Evolutionary conservation across 1,139 yeast species (phyloP).

Genomic region (Geotrichum macrosporum): DNA sequence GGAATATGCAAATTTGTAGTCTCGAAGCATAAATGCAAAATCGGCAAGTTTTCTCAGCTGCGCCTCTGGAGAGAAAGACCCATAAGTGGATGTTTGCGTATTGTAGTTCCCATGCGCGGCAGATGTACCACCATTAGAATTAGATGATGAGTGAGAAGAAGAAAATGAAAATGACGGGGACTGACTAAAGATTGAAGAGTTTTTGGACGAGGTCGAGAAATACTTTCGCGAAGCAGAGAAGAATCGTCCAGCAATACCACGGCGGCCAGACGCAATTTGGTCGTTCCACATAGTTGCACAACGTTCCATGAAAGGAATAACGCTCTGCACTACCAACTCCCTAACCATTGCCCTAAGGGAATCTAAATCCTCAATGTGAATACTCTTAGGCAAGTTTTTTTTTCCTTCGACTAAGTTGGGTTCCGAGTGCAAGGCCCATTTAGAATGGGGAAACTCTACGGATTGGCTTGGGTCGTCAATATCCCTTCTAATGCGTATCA

Average conservation of each 20-base stretch:
- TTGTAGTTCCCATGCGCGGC: conserved; percentile 37
- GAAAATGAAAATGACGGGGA: conserved; percentile 36
- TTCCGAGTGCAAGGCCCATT: conserved; percentile 12
- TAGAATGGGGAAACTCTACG: conserved; percentile 9
- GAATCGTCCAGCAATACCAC: conserved; percentile 68
- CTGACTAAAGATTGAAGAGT: conserved; percentile 27
- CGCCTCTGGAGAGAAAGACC: conserved; percentile 65
- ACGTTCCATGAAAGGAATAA: conserved; percentile 76
- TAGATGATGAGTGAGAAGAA: conserved; percentile 26
- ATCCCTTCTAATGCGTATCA: conserved; percentile 31
- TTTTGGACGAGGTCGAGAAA: conserved; percentile 37
- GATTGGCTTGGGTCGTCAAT: conserved; percentile 8
- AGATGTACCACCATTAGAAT: conserved; percentile 21
- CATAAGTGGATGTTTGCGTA: conserved; percentile 50
- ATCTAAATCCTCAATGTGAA: conserved; percentile 42
- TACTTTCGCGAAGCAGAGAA: conserved; percentile 64
- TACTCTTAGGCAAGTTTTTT: background rate
- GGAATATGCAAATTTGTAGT: conserved; percentile 78
- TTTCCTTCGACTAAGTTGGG: background rate
- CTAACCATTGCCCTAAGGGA: conserved; percentile 45
- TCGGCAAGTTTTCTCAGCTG: conserved; percentile 80
- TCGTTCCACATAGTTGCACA: conserved; percentile 78
- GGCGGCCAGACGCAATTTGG: conserved; percentile 60
- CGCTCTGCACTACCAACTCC: conserved; percentile 53
- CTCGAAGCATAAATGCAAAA: conserved; percentile 84